Evolutionary conservation across 2,329 filamentous ascomycete genomes (phyloP), one percentile per base, ranked within the genome.

Genomic region (Penicillium concentricum): DNA sequence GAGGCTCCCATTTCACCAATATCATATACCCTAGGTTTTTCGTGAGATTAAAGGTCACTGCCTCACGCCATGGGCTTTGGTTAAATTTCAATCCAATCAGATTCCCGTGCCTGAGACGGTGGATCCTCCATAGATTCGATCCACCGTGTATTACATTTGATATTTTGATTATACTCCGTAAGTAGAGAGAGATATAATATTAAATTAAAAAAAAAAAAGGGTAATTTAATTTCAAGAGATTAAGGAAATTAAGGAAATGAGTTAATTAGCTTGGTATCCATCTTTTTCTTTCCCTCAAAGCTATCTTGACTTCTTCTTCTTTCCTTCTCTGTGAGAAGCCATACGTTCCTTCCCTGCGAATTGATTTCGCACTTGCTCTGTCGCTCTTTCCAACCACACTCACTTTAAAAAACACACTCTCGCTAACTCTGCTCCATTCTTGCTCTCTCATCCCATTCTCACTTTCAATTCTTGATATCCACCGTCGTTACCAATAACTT

Each of bases 291-390:
- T 65, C 57, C 45, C 57, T 58, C 44, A 55, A 55, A 60, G 47
- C 49, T 48, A 57, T 38, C 22, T 45, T 35, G 22, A 24, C 53
- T 45, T 52, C 58, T 56, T 28, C 24, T 45, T 56, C 44, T 60
- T 57, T 63, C 35, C 45, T 55, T 54, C 51, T 52, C 53, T 54
- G 51, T 52, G 52, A 61, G 54, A 61, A 46, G 37, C 44, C 49
- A 43, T 54, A 52, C 58, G 41, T 59, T 59, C 58, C 49, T 61
- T 60, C 61, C 59, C 41, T 61, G 70, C 72, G 72, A 72, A 73
- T 75, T 64, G 73, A 75, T 62, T 74, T 74, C 70, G 72, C 66
- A 57, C 38, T 39, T 54, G 49, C 47, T 59, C 39, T 18, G 34
- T 41, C 53, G 20, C 34, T 44, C 56, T 58, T 58, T 52, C 38